phyloP scores from a whole-genome alignment of 2,329 filamentous ascomycete genomes.

The Colletotrichum simmondsii region DNA sequence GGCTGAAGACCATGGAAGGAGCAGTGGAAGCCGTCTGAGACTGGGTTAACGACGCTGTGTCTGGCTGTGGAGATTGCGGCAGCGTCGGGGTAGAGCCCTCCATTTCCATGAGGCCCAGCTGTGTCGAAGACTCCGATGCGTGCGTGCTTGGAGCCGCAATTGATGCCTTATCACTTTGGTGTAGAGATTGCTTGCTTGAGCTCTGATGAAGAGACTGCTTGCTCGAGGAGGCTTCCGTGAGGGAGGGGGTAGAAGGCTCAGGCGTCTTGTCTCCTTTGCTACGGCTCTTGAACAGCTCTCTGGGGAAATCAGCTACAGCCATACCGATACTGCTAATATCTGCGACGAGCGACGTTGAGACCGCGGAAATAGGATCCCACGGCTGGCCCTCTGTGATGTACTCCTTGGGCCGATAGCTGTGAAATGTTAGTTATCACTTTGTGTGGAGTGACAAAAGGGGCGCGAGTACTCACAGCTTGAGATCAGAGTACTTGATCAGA shows the following conservation, averaged over 20 bases:
- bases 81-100: slow-evolving; percentile 21
- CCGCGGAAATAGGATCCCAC: slow-evolving; percentile 82
- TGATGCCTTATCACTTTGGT: slow-evolving; percentile 16
- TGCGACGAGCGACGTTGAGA: slow-evolving; percentile 80
- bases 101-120: slow-evolving; percentile 23
- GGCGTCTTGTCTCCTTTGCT: slow-evolving; percentile 35
- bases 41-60: neutral
- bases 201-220: neutral
- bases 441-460: neutral
- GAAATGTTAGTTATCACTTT: neutral
- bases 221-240: slow-evolving; percentile 7
- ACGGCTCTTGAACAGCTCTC: slow-evolving; percentile 62
- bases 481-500: slow-evolving; percentile 73
- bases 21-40: slow-evolving; percentile 11
- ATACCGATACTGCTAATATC: slow-evolving; percentile 85
- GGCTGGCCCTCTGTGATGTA: slow-evolving; percentile 84
- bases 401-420: slow-evolving; percentile 65
- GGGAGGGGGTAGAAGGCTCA: slow-evolving; percentile 21
- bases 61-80: slow-evolving; percentile 14
- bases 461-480: slow-evolving; percentile 72
- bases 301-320: slow-evolving; percentile 80
- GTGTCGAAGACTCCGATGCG: slow-evolving; percentile 29
- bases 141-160: slow-evolving; percentile 6
- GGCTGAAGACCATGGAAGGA: slow-evolving; percentile 40
- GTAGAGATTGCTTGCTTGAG: neutral